Evolutionary conservation across 306 rosid species (phyloP), one percentile per base, ranked within the genome.

Genomic region (Glycine latifolia): DNA sequence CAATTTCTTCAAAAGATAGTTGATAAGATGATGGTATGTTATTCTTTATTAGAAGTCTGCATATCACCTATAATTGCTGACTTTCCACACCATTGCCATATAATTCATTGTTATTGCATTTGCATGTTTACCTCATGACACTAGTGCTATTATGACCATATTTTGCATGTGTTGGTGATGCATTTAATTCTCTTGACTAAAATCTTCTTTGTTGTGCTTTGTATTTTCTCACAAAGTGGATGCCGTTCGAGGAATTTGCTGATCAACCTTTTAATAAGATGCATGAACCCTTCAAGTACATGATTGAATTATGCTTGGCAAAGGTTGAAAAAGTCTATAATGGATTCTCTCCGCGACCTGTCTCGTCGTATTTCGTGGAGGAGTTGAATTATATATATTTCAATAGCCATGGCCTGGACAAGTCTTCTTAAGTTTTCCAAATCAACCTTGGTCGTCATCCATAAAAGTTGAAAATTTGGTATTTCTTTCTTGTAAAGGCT

Each of bases 281-380:
- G 84, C 90, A 87, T 3, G 90, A 87, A 56, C 86, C 86, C 31
- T 87, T 68, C 82, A 84, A 78, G 74, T 87, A 61, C 79, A 39
- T 73, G 20, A 70, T 39, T 63, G 79, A 87, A 55, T 61, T 84
- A 2, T 84, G 88, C 66, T 6, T 55, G 73, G 77, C 88, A 84
- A 74, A 84, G 70, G 0, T 67, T 50, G 77, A 78, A 74, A 78
- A 62, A 56, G 52, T 17, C 33, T 87, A 84, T 12, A 70, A 53
- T 78, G 90, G 86, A 78, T 84, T 87, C 54, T 81, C 80, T 70
- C 77, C 86, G 0, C 20, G 68, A 0, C 84, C 55, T 0, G 11
- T 78, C 66, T 61, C 87, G 11, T 78, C 87, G 61, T 81, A 53
- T 74, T 81, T 87, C 55, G 46, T 60, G 20, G 70, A 87, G 72